phyloP scores from a whole-genome alignment of 257 asterid species.

The Orobanche coerulescens region DNA sequence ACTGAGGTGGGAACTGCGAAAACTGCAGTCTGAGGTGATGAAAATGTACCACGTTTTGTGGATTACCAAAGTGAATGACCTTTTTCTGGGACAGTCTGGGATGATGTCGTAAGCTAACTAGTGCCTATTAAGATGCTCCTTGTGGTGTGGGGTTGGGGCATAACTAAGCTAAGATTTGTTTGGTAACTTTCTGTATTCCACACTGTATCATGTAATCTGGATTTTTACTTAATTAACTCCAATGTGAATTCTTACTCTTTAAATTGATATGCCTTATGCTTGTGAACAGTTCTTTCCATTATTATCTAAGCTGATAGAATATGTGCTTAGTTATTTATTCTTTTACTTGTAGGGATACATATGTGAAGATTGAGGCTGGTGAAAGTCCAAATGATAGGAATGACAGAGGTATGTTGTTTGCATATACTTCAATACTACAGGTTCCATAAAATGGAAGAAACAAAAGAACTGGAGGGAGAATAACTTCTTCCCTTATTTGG shows the following conservation, averaged over 20 bases:
- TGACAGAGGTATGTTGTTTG: constrained; percentile 69
- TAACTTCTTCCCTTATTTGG: background rate
- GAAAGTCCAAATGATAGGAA: constrained; percentile 96
- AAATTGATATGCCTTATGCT: constrained; percentile 5
- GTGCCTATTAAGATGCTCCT: background rate
- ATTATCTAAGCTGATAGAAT: background rate
- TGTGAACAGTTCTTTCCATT: background rate
- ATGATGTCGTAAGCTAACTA: background rate
- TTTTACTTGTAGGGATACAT: constrained; percentile 64
- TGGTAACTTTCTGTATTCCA: background rate
- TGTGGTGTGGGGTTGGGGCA: constrained; percentile 5
- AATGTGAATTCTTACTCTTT: constrained; percentile 2
- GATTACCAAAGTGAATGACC: background rate
- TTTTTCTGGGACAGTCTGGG: background rate
- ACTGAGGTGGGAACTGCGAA: background rate
- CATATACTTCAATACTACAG: constrained; percentile 5
- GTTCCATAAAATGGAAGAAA: background rate
- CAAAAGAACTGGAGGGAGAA: background rate
- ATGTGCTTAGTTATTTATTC: constrained; percentile 1
- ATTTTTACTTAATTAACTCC: background rate
- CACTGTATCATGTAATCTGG: background rate
- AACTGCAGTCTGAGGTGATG: constrained; percentile 14
- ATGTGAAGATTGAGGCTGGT: constrained; percentile 65
- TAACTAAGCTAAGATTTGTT: constrained; percentile 5
- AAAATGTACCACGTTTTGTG: constrained; percentile 3